Base-by-base conservation (phyloP, 2,329 filamentous ascomycete species). In the Tolypocladium capitatum region DNA sequence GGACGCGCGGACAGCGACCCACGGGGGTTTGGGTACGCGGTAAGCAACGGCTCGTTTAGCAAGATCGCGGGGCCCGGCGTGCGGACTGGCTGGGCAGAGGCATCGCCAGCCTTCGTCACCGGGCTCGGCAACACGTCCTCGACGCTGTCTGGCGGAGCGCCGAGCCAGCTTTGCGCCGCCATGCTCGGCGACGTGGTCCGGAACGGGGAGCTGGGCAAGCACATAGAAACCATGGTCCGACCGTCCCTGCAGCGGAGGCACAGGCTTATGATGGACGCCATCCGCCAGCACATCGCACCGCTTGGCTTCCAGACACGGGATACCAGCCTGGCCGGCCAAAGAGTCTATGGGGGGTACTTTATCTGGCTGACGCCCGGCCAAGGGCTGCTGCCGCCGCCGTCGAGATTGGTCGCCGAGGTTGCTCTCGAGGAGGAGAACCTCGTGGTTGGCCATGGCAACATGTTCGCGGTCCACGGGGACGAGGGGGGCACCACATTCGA, bases 1-100 rank as follows among this genome's bases (percentile, higher is more conserved):
- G 80, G 82, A 21, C 78, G 76, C 1, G 61, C 55, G 0, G 59
- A 65, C 35, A 60, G 67, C 33, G 68, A 81, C 18, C 63, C 62
- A 0, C 51, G 54, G 1, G 56, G 58, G 30, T 95, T 91, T 60
- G 89, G 91, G 11, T 83, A 97, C 62, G 76, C 80, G 10, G 71
- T 90, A 33, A 90, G 84, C 57, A 97, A 97, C 61, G 89, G 86
- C 21, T 88, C 83, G 7, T 97, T 97, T 64, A 87, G 81, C 61
- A 98, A 98, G 64, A 80, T 97, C 34, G 75, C 81, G 28, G 88
- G 80, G 0, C 89, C 91, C 0, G 92, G 91, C 0, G 66, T 85
- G 45, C 75, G 91, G 13, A 90, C 86, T 0, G 91, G 91, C n/a
- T 97, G 90, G 90, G 78, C 81, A 1, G 88, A 95, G 62, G 84